Evolutionary conservation across 495 filamentous ascomycete species (phyloP), one percentile per base, ranked within the genome.

Genomic region (Usnea hakonensis): DNA sequence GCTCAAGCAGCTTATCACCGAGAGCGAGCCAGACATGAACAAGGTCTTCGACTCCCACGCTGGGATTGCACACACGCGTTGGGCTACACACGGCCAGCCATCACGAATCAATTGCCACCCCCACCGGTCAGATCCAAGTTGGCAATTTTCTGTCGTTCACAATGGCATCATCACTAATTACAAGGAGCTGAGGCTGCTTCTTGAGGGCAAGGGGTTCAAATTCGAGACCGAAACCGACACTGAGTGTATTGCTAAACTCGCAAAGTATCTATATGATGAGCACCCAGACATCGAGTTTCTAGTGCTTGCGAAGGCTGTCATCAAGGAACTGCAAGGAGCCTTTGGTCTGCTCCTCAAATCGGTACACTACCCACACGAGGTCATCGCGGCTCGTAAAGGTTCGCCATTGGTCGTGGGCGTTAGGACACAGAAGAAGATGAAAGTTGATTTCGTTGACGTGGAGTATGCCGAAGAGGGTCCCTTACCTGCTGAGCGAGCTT

Each of bases 121-220:
- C 65, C 93, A 97, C 82, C 85, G 91, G 91, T 87, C 84, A 50
- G 94, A 98, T 71, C 85, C 87, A 69, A 88, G 79, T 68, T 97
- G 91, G 90, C 86, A 97, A 76, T 98, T 98, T 74, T 83, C 91
- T 62, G 88, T 98, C 68, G 93, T 97, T 48, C 94, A 98, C 86
- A 98, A 98, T 76, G 94, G 94, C 73, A 98, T 98, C 81, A 98
- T 98, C 79, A 98, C 94, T 79, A 98, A 98, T 82, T 98, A 98
- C 85, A 98, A 98, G 80, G 94, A 98, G 79, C 79, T 98, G 68
- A 96, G 93, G 85, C 88, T 89, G 60, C 82, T 98, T 56, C 79
- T 98, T 65, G 86, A 91, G 77, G 82, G 80, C 80, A 98, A 97
- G 81, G 95, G 95, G 65, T 96, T 96, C 82, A 86, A 87, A 62